These are phyloP conservation scores for Ceratocystis cubensis DNA, from an alignment of 2,329 filamentous ascomycete genomes.

Conservation along the genomic window DNA sequence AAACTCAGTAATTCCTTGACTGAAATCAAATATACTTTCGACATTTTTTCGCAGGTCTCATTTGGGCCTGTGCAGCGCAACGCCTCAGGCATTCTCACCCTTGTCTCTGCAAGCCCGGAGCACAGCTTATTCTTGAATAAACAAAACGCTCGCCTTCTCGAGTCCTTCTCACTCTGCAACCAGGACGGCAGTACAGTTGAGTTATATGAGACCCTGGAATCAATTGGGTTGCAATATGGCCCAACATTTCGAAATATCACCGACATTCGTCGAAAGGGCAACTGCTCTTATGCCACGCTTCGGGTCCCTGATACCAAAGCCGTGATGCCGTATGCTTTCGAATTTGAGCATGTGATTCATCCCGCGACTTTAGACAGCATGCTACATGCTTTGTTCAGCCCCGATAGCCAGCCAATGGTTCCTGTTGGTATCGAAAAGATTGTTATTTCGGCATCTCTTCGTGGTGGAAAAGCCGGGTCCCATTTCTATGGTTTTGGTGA, in stretches of 20 bases:
- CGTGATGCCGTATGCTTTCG: slow-evolving; percentile 41
- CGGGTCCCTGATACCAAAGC: slow-evolving; percentile 38
- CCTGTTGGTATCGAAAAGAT: slow-evolving; percentile 36
- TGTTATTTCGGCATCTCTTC: slow-evolving; percentile 34
- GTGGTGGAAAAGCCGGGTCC: slow-evolving; percentile 25
- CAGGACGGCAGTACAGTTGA: slow-evolving; percentile 14
- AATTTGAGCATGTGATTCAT: slow-evolving; percentile 45
- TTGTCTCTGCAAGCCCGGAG: slow-evolving; percentile 14
- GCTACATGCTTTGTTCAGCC: slow-evolving; percentile 40
- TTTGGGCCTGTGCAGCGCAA: slow-evolving; percentile 28
- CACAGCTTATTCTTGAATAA: slow-evolving; percentile 1
- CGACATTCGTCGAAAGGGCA: slow-evolving; percentile 27
- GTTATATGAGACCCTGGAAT: slow-evolving; percentile 39
- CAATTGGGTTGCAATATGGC: slow-evolving; percentile 41
- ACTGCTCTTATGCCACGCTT: slow-evolving; percentile 30
- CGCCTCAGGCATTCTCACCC: slow-evolving; percentile 27
- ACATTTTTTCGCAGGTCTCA: slow-evolving; percentile 36
- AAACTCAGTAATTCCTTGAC: slow-evolving; percentile 24
- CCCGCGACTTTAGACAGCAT: slow-evolving; percentile 45
- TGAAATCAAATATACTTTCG: slow-evolving; percentile 29
- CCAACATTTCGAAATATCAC: slow-evolving; percentile 38
- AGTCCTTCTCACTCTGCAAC: slow-evolving; percentile 2
- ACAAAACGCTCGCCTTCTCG: slow-evolving; percentile 3
- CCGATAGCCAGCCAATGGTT: slow-evolving; percentile 37
- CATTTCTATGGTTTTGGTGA: slow-evolving; percentile 34